These are phyloP conservation scores for Prunus padus DNA, from an alignment of 306 rosid genomes.

Conservation along the genomic window DNA sequence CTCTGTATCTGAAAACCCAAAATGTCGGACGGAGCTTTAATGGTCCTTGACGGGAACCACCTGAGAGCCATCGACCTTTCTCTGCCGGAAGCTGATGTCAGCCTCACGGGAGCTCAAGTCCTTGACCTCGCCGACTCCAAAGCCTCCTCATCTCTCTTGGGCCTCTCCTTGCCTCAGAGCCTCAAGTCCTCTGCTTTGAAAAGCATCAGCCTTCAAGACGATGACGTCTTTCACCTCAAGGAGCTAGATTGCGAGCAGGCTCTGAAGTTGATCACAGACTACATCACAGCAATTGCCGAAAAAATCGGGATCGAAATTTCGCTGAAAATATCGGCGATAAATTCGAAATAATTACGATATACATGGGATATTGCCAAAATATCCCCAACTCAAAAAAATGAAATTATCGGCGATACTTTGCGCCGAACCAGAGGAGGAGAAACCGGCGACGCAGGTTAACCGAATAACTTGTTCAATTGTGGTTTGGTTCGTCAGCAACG, in stretches of 20 bases:
- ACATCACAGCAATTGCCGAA: constrained; percentile 77
- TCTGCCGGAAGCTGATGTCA: constrained; percentile 23
- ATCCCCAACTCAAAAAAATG: no score
- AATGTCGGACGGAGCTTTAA: constrained; percentile 70
- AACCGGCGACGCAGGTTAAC: no score
- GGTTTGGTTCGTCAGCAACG: no score
- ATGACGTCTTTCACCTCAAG: constrained; percentile 30
- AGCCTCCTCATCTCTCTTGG: constrained; percentile 55
- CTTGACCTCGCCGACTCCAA: constrained; percentile 64
- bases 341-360: no score
- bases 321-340: no score
- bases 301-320: no score
- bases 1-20: constrained; percentile 16
- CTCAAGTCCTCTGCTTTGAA: constrained; percentile 56
- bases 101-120: constrained; percentile 54
- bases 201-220: constrained; percentile 37
- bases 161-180: constrained; percentile 53
- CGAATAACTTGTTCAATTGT: no score
- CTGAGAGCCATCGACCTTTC: constrained; percentile 52
- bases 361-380: no score
- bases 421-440: no score
- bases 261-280: constrained; percentile 41
- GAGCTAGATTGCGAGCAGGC: constrained; percentile 46
- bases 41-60: constrained; percentile 64
- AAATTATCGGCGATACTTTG: no score